phyloP scores from a whole-genome alignment of 306 rosid species.

The Mimosa pudica region DNA sequence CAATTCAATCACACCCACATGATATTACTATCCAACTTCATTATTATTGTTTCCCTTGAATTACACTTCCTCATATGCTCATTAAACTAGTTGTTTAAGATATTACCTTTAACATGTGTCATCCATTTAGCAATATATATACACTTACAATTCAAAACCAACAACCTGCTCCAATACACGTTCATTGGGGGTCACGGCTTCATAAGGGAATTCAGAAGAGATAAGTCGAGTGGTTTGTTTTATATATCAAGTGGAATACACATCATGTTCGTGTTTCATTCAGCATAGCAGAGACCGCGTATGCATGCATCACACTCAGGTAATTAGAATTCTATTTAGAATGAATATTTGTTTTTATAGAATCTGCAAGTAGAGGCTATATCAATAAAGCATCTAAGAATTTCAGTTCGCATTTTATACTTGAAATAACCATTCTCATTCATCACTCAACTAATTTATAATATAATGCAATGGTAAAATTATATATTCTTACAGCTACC shows the following conservation, averaged over 20 bases:
- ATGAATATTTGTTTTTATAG: background rate
- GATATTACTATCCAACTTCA: background rate
- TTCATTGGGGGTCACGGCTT: background rate
- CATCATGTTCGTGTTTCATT: background rate
- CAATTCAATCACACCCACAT: background rate
- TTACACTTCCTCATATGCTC: slow-evolving; percentile 2
- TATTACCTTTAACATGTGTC: slow-evolving; percentile 1
- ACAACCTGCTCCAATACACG: background rate
- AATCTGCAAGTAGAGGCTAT: background rate
- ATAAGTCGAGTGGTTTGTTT: background rate
- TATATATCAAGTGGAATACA: background rate
- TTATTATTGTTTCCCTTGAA: background rate
- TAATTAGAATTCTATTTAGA: background rate
- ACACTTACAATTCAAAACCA: background rate
- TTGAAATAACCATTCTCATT: background rate
- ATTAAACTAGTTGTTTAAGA: slow-evolving; percentile 18
- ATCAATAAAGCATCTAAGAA: background rate
- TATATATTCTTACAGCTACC: too few species aligned
- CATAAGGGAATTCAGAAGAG: background rate
- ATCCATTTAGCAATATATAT: background rate
- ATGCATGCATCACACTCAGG: background rate
- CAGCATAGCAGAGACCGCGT: background rate
- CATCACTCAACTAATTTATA: background rate
- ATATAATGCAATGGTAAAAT: too few species aligned
- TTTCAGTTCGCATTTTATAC: background rate